phyloP scores from a whole-genome alignment of 176 grass and related monocot genomes.

The Poa annua region DNA sequence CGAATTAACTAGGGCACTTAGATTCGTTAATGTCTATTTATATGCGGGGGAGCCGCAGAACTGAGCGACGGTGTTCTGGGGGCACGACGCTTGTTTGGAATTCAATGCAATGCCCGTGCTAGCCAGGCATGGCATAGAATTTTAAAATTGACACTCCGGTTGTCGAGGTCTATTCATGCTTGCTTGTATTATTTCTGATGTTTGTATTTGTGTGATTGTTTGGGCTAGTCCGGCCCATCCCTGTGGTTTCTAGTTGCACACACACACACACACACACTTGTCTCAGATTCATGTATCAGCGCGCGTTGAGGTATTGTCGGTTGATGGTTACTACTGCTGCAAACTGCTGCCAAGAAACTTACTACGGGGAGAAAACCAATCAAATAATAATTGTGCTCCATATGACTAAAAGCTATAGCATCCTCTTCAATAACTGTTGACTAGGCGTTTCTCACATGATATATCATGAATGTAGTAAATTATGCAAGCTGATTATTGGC shows the following conservation, averaged over 20 bases:
- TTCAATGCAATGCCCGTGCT: background rate
- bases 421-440: background rate
- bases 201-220: background rate
- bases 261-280: background rate
- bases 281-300: background rate
- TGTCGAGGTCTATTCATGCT: background rate
- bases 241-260: background rate
- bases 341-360: background rate
- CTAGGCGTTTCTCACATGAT: slow-evolving; percentile 17
- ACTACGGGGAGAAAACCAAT: background rate
- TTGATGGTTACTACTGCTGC: background rate
- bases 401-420: background rate
- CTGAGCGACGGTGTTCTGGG: background rate
- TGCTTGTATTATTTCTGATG: background rate
- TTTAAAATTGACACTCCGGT: background rate
- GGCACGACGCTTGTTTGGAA: background rate
- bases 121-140: background rate
- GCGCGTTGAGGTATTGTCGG: background rate
- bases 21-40: background rate
- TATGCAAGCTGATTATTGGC: background rate
- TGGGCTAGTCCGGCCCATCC: background rate
- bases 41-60: background rate
- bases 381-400: background rate
- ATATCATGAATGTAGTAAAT: background rate
- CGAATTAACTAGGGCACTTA: background rate